These are phyloP conservation scores for Iberis pinnata DNA, from an alignment of 345 rosid genomes.

Conservation along the genomic window DNA sequence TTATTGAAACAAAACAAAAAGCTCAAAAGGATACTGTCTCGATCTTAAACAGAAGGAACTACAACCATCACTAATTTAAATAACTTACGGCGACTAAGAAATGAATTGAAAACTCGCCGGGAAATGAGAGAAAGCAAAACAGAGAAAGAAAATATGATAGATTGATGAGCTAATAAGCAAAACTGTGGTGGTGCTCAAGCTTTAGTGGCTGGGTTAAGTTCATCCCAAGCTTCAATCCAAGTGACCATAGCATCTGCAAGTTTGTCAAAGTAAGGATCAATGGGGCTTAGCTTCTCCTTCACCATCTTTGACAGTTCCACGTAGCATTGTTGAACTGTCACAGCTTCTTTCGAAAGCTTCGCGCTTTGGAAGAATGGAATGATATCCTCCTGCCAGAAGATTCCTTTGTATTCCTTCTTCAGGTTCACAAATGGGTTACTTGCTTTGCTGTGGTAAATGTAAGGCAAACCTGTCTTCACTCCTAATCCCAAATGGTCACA, in stretches of 20 bases:
- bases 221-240: slow-evolving; percentile 93
- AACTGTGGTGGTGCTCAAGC: slow-evolving; percentile 35
- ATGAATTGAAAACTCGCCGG: too few species aligned
- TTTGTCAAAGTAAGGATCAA: slow-evolving; percentile 76
- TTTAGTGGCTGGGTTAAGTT: slow-evolving; percentile 53
- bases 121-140: slow-evolving; percentile 7
- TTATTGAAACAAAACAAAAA: too few species aligned
- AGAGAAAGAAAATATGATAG: slow-evolving; percentile 23
- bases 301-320: slow-evolving; percentile 74
- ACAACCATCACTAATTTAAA: too few species aligned
- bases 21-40: too few species aligned
- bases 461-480: slow-evolving; percentile 84
- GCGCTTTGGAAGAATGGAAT: slow-evolving; percentile 81
- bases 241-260: slow-evolving; percentile 84
- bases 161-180: slow-evolving; percentile 33
- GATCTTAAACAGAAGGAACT: too few species aligned
- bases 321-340: slow-evolving; percentile 81
- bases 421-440: slow-evolving; percentile 90
- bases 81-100: too few species aligned
- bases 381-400: slow-evolving; percentile 93
- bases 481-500: slow-evolving; percentile 80
- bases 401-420: slow-evolving; percentile 86
- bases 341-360: slow-evolving; percentile 69
- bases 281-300: slow-evolving; percentile 54
- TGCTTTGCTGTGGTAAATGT: slow-evolving; percentile 93